Evolutionary conservation across 2,329 filamentous ascomycete genomes (phyloP).

Genomic region (Penicillium corylophilum): DNA sequence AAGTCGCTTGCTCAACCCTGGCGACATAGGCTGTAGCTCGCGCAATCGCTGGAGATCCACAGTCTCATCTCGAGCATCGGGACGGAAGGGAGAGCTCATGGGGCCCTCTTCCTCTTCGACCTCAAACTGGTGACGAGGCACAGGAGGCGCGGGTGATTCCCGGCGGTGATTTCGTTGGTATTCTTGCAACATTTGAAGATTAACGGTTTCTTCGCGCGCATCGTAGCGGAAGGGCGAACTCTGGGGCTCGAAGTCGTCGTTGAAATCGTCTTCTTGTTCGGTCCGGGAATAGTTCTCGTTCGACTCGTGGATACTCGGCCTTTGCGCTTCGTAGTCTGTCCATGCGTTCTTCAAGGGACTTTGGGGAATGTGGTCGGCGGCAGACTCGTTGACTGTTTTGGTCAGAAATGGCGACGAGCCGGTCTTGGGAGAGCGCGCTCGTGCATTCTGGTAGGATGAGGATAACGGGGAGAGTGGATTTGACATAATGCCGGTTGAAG

Average conservation of each 20-base stretch:
- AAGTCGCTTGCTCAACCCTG: slow-evolving; percentile 17
- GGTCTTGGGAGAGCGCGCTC: slow-evolving; percentile 29
- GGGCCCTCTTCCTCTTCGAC: slow-evolving; percentile 14
- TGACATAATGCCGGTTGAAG: slow-evolving; percentile 30
- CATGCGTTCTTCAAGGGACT: slow-evolving; percentile 29
- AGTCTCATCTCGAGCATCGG: slow-evolving; percentile 31
- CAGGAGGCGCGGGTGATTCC: background rate
- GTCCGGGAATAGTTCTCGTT: slow-evolving; percentile 15
- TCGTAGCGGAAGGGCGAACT: slow-evolving; percentile 42
- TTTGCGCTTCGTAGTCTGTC: slow-evolving; percentile 12
- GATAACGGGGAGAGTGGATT: slow-evolving; percentile 44
- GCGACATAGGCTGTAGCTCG: slow-evolving; percentile 16
- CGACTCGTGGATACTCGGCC: slow-evolving; percentile 11
- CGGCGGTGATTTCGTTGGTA: slow-evolving; percentile 14
- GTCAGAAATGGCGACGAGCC: slow-evolving; percentile 25
- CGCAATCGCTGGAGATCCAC: slow-evolving; percentile 28
- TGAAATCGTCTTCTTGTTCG: slow-evolving; percentile 18
- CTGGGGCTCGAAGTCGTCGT: slow-evolving; percentile 24
- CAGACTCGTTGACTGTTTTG: slow-evolving; percentile 20
- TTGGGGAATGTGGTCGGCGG: slow-evolving; percentile 20
- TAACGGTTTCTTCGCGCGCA: slow-evolving; percentile 34
- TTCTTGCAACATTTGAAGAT: slow-evolving; percentile 26
- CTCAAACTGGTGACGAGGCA: slow-evolving; percentile 5
- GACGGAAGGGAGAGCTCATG: slow-evolving; percentile 40
- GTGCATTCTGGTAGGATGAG: slow-evolving; percentile 42